A percentile compares a stretch with the other conserved stretches of the same genome.
These are phyloP conservation scores for Taphrina pruni DNA, from an alignment of 1,139 yeast genomes.

Conservation along the genomic window DNA sequence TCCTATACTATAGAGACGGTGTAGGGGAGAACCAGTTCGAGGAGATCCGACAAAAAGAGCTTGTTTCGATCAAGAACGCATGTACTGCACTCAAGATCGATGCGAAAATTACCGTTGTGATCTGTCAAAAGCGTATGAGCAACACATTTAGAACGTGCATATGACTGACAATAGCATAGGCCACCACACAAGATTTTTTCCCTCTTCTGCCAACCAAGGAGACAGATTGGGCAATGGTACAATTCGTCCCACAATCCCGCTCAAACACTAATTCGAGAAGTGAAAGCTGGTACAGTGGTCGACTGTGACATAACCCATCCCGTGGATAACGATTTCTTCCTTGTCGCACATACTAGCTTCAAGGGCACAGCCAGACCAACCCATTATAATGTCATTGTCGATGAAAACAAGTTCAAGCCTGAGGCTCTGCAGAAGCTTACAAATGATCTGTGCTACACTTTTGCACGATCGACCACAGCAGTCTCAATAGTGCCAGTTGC, in stretches of 20 bases:
- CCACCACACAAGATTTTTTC: constrained; percentile 51
- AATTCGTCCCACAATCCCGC: background rate
- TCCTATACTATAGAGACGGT: constrained; percentile 52
- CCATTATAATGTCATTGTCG: constrained; percentile 51
- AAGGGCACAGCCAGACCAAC: constrained; percentile 52
- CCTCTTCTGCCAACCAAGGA: constrained; percentile 46
- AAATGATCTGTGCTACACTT: constrained; percentile 50
- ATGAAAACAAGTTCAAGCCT: constrained; percentile 49
- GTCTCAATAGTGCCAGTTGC: constrained; percentile 51
- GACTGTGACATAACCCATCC: constrained; percentile 51
- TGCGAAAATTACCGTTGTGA: constrained; percentile 50
- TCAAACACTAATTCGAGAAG: background rate
- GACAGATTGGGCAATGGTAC: constrained; percentile 48
- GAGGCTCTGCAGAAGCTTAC: constrained; percentile 49
- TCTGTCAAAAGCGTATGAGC: constrained; percentile 47
- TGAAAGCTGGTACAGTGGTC: constrained; percentile 50
- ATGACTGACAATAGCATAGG: constrained; percentile 16
- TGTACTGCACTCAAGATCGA: constrained; percentile 46
- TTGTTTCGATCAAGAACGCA: constrained; percentile 49
- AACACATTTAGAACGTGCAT: background rate
- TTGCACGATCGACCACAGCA: constrained; percentile 51
- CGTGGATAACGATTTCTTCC: constrained; percentile 50
- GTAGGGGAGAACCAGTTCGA: constrained; percentile 51
- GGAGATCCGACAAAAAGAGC: constrained; percentile 49
- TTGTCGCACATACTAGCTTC: constrained; percentile 51